A percentile compares a stretch with the other conserved stretches of the same genome.
Conservation (phyloP, 306 rosid species). For the Gastrolobium villosum region DNA sequence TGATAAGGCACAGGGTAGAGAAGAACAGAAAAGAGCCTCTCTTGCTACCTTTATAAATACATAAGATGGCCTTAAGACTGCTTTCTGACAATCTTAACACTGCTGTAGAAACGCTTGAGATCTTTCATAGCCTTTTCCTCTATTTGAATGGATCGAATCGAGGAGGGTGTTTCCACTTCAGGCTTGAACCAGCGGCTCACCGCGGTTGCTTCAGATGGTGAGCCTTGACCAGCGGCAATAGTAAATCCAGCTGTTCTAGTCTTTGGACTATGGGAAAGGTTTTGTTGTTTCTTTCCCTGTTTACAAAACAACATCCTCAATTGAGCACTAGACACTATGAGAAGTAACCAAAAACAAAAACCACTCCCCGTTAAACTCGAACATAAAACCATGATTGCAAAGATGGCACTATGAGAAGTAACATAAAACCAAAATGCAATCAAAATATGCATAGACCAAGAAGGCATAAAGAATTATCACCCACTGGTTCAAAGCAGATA, state of each 20-base stretch:
- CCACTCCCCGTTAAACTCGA: no score
- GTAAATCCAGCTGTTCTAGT: constrained; percentile 82
- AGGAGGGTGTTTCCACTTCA: constrained; percentile 80
- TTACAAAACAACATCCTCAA: constrained; percentile 43
- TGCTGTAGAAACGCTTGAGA: constrained; percentile 91
- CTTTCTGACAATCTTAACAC: constrained; percentile 83
- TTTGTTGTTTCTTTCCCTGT: constrained; percentile 81
- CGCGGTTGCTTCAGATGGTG: constrained; percentile 77
- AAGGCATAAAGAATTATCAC: constrained; percentile 24
- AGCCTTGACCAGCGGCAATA: constrained; percentile 72
- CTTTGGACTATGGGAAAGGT: constrained; percentile 78
- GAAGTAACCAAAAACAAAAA: no score
- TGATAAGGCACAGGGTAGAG: constrained; percentile 20
- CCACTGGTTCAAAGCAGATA: constrained; percentile 12
- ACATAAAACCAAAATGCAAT: neutral
- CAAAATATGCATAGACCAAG: constrained; percentile 1
- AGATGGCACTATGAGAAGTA: neutral
- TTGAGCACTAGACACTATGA: constrained; percentile 4
- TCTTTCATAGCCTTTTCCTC: constrained; percentile 99
- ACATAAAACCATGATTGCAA: no score
- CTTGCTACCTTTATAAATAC: constrained; percentile 43
- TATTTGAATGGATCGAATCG: constrained; percentile 92
- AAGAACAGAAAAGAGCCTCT: constrained; percentile 26
- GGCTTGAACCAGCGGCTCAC: constrained; percentile 96
- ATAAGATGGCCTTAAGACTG: constrained; percentile 45